Evolutionary conservation across 2,329 filamentous ascomycete species (phyloP).

Genomic region (Aspergillus sp.): DNA sequence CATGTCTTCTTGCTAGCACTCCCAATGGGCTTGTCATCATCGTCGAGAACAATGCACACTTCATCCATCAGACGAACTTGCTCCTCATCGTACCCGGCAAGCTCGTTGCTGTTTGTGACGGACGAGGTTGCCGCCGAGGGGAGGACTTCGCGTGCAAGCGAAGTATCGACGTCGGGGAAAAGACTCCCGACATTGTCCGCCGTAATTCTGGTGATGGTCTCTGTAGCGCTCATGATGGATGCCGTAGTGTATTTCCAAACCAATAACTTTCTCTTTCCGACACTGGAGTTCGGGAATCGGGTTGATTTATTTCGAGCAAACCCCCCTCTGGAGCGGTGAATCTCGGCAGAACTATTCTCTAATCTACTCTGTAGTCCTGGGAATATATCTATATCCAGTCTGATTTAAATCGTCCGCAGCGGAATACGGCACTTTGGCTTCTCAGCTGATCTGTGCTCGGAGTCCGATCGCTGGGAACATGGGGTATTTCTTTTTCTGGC

Average conservation of each 20-base stretch:
- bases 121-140: conserved; percentile 39
- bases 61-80: conserved; percentile 99
- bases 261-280: background rate
- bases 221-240: conserved; percentile 46
- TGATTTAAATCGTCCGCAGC: background rate
- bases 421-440: background rate
- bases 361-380: conserved; percentile 1
- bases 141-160: conserved; percentile 53
- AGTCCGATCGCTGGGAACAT: background rate
- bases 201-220: conserved; percentile 64
- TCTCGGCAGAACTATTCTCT: conserved; percentile 3
- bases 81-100: conserved; percentile 93
- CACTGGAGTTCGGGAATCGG: background rate
- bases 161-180: conserved; percentile 77
- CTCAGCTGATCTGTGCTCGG: background rate
- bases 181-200: conserved; percentile 82
- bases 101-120: conserved; percentile 57
- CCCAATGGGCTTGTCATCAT: conserved; percentile 88
- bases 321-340: background rate
- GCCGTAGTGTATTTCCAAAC: background rate
- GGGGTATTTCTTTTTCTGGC: background rate
- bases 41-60: conserved; percentile 94
- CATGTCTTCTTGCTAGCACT: conserved; percentile 98
- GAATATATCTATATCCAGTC: background rate
- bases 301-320: background rate